Evolutionary conservation across 352 stramenopile genomes (phyloP).

Genomic region (Pythium pectinolyticum): DNA sequence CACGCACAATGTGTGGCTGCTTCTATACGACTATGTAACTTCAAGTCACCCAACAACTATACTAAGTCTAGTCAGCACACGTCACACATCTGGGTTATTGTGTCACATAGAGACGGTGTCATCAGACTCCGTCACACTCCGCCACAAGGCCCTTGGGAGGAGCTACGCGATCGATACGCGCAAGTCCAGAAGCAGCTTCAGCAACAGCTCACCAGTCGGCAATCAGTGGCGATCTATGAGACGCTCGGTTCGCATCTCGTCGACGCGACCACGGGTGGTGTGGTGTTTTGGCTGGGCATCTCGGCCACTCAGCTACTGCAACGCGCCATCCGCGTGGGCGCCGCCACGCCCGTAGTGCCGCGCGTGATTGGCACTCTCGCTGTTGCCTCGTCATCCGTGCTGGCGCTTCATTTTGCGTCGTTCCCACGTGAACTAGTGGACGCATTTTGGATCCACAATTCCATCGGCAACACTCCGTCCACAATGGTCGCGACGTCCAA

Average conservation of each 20-base stretch:
- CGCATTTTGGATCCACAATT: background rate
- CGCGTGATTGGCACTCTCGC: conserved; percentile 28
- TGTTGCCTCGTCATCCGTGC: conserved; percentile 32
- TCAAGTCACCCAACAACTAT: too few relatives aligned
- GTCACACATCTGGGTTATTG: too few relatives aligned
- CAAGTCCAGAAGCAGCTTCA: background rate
- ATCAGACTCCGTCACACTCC: too few relatives aligned
- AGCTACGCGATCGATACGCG: background rate
- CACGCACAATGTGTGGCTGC: too few relatives aligned
- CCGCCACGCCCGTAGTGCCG: conserved; percentile 29
- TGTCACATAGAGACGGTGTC: too few relatives aligned
- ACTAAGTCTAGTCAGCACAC: too few relatives aligned
- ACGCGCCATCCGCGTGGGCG: conserved; percentile 22
- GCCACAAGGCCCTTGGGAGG: background rate
- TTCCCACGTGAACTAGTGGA: conserved; percentile 26
- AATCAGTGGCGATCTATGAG: conserved; percentile 25
- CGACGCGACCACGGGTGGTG: conserved; percentile 33
- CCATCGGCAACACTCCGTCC: too few relatives aligned
- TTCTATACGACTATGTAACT: too few relatives aligned
- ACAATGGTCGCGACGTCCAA: background rate
- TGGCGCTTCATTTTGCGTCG: conserved; percentile 33
- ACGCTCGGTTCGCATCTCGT: conserved; percentile 21
- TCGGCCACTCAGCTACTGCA: conserved; percentile 32
- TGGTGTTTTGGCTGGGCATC: conserved; percentile 38
- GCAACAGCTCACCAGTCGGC: conserved; percentile 23